phyloP scores from a whole-genome alignment of 2,329 filamentous ascomycete species.

The Cercospora canescens region DNA sequence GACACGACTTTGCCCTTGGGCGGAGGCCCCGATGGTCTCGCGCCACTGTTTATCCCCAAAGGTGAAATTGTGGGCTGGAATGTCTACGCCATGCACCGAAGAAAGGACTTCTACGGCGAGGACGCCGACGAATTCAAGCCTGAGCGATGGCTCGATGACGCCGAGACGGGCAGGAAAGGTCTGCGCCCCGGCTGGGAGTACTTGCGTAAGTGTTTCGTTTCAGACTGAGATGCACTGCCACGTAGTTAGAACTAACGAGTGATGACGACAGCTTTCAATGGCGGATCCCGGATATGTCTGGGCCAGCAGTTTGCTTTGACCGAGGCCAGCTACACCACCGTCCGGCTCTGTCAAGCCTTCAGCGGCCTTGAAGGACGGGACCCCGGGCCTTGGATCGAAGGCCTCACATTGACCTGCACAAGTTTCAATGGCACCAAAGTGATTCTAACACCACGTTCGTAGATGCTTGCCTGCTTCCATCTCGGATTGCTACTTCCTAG shows the following conservation, averaged over 20 bases:
- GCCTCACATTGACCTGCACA: conserved; percentile 32
- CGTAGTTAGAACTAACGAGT: not conserved
- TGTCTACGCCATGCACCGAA: conserved; percentile 71
- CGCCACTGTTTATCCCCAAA: conserved; percentile 66
- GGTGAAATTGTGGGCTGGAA: conserved; percentile 67
- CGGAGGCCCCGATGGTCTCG: conserved; percentile 52
- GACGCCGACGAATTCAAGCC: conserved; percentile 45
- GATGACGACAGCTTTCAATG: conserved; percentile 37
- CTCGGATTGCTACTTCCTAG: not conserved
- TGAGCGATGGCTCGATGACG: conserved; percentile 40
- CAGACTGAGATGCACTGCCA: not conserved
- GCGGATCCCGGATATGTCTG: conserved; percentile 38
- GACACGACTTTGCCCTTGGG: conserved; percentile 74
- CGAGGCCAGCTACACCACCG: conserved; percentile 72
- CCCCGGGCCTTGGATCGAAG: conserved; percentile 32
- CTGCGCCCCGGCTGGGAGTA: conserved; percentile 39
- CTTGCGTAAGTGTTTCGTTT: conserved; percentile 8
- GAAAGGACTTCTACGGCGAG: conserved; percentile 51
- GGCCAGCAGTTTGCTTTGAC: conserved; percentile 74
- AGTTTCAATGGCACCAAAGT: conserved; percentile 34
- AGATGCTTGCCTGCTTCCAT: not conserved
- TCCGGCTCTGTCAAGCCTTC: conserved; percentile 71
- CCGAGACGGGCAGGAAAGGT: conserved; percentile 32
- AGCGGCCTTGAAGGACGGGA: conserved; percentile 43
- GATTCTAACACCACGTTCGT: conserved; percentile 21